Percentiles rank a stretch among this genome's conserved stretches.
Evolutionary conservation across 768 basidiomycete species (phyloP).

Genomic region (Cantharellus cinnabarinus): DNA sequence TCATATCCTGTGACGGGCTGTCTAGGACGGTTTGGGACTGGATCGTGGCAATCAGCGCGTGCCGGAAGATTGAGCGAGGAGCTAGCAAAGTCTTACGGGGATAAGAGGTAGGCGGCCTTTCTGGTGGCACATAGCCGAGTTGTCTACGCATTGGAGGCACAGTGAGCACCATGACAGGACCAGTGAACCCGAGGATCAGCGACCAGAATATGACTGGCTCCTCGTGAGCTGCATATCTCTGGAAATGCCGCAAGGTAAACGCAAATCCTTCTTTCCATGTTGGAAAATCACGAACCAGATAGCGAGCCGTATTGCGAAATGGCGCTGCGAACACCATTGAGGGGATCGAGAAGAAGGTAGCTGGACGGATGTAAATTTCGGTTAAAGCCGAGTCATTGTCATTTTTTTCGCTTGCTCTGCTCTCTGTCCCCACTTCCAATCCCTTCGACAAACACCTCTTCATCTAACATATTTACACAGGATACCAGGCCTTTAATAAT

Average conservation of each 20-base stretch:
- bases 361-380: neutral
- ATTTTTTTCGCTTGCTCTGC: neutral
- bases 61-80: neutral
- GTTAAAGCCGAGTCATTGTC: neutral
- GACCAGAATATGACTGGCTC: constrained; percentile 21
- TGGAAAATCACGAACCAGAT: neutral
- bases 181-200: constrained; percentile 15
- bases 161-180: constrained; percentile 18
- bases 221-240: constrained; percentile 21
- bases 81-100: constrained; percentile 1
- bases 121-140: constrained; percentile 6
- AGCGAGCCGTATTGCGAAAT: neutral
- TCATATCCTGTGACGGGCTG: constrained; percentile 7
- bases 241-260: neutral
- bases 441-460: neutral
- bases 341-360: too few relatives aligned
- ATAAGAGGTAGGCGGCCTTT: constrained; percentile 6
- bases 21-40: constrained; percentile 7
- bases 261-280: neutral
- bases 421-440: neutral
- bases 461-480: too few relatives aligned
- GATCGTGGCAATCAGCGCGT: neutral
- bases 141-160: constrained; percentile 18
- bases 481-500: too few relatives aligned
- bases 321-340: neutral